phyloP scores from a whole-genome alignment of 345 rosid species.

The Eutrema heterophyllum region DNA sequence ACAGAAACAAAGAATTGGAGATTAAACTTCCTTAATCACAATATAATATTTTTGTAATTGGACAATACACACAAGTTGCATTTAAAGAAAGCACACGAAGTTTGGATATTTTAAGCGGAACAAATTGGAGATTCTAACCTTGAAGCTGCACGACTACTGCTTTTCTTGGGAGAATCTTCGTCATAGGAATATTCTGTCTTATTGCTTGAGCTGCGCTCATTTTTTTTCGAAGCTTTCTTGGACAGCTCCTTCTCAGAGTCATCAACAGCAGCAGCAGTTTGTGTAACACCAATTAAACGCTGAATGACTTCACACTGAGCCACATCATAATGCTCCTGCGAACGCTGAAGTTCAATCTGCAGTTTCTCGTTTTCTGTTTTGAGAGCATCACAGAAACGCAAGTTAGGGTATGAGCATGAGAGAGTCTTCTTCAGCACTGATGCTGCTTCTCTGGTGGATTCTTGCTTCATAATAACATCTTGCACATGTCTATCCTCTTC shows the following conservation, averaged over 20 bases:
- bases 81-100: neutral
- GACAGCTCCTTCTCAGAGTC: slow-evolving; percentile 42
- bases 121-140: slow-evolving; percentile 43
- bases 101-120: neutral
- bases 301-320: slow-evolving; percentile 85
- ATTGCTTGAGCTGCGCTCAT: slow-evolving; percentile 38
- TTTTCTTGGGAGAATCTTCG: slow-evolving; percentile 44
- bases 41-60: neutral
- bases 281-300: slow-evolving; percentile 79
- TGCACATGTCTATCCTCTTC: slow-evolving; percentile 93
- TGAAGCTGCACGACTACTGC: slow-evolving; percentile 46
- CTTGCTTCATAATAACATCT: slow-evolving; percentile 67
- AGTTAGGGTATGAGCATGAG: slow-evolving; percentile 81
- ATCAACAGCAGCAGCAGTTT: slow-evolving; percentile 47
- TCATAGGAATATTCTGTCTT: slow-evolving; percentile 43
- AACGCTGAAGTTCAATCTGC: slow-evolving; percentile 72
- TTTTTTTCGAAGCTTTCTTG: slow-evolving; percentile 45
- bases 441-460: slow-evolving; percentile 59
- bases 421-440: slow-evolving; percentile 73
- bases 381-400: slow-evolving; percentile 80
- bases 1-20: neutral
- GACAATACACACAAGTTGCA: neutral
- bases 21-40: neutral
- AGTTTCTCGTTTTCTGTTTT: slow-evolving; percentile 74
- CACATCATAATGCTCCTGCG: slow-evolving; percentile 80